Evolutionary conservation across 768 basidiomycete genomes (phyloP).

Genomic region (Termitomyces sp.): DNA sequence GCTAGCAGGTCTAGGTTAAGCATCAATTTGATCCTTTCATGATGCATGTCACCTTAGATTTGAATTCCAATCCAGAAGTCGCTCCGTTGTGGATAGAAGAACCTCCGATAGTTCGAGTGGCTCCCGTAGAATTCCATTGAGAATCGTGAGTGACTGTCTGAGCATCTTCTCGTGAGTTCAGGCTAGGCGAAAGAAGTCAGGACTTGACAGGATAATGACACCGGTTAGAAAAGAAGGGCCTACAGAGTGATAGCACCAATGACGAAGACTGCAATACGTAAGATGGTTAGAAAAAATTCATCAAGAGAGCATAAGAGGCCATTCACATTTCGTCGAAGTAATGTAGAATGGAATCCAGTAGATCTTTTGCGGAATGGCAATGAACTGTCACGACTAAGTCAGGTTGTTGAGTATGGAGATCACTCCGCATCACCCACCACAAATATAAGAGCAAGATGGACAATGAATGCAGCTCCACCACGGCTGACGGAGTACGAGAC

Average conservation of each 20-base stretch:
- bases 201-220: background rate
- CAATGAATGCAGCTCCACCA: slow-evolving; percentile 6
- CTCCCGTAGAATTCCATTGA: background rate
- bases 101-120: slow-evolving; percentile 10
- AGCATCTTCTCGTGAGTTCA: slow-evolving; percentile 7
- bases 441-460: slow-evolving; percentile 12
- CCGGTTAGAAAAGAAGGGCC: background rate
- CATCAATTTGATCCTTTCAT: background rate
- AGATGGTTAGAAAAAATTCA: too few species aligned
- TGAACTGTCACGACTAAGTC: background rate
- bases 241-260: slow-evolving; percentile 14
- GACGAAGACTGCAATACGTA: slow-evolving; percentile 10
- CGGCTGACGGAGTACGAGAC: slow-evolving; percentile 10
- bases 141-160: background rate
- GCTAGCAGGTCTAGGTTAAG: background rate
- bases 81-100: background rate
- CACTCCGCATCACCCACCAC: slow-evolving; percentile 2
- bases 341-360: slow-evolving; percentile 15
- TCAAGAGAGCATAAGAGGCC: background rate
- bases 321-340: slow-evolving; percentile 9
- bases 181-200: background rate
- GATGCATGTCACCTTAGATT: slow-evolving; percentile 2
- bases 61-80: slow-evolving; percentile 7
- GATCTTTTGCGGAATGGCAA: slow-evolving; percentile 7
- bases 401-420: background rate